phyloP scores from a whole-genome alignment of 2,329 filamentous ascomycete genomes.

The Fusarium globosum region DNA sequence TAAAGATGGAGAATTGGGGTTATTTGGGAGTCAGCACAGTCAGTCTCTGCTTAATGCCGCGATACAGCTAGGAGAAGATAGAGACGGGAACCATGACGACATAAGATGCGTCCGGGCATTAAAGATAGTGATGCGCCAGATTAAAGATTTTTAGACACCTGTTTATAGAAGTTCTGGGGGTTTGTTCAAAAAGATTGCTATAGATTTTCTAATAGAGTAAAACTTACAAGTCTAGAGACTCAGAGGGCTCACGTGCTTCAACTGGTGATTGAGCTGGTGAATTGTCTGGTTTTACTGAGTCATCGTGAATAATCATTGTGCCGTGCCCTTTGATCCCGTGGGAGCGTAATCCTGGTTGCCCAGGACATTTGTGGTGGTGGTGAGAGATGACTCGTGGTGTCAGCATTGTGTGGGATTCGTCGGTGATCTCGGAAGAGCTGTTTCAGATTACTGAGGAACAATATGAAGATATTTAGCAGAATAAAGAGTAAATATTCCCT shows the following conservation, averaged over 20 bases:
- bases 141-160: slow-evolving; percentile 15
- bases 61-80: slow-evolving; percentile 10
- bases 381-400: background rate
- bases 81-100: slow-evolving; percentile 12
- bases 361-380: background rate
- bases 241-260: background rate
- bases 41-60: slow-evolving; percentile 2
- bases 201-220: background rate
- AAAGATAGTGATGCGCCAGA: slow-evolving; percentile 8
- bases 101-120: slow-evolving; percentile 9
- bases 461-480: no score
- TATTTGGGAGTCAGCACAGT: background rate
- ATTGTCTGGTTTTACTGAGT: background rate
- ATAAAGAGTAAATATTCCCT: background rate
- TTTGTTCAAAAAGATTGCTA: background rate
- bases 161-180: background rate
- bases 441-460: background rate
- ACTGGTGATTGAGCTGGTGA: background rate
- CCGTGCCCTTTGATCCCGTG: background rate
- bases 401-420: background rate
- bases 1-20: slow-evolving; percentile 7
- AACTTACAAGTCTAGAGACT: background rate
- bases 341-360: background rate
- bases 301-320: background rate
- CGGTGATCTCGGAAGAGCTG: background rate